Conservation (phyloP, 2,329 filamentous ascomycete genomes). For the Aureobasidium zeae region DNA sequence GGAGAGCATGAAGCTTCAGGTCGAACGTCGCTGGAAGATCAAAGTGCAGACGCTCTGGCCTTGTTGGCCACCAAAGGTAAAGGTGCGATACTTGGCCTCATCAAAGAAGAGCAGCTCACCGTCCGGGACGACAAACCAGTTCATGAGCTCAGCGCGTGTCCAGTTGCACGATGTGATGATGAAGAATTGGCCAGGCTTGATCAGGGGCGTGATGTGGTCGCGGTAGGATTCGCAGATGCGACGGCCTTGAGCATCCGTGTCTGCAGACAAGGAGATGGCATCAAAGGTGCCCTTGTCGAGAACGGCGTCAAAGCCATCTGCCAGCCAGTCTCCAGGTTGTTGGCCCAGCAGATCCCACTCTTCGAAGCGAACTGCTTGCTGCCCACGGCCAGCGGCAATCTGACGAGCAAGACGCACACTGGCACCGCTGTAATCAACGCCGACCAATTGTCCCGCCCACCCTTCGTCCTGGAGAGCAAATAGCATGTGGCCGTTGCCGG, state of each 20-base stretch:
- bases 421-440: constrained; percentile 74
- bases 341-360: constrained; percentile 44
- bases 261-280: constrained; percentile 69
- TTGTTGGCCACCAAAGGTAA: constrained; percentile 79
- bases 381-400: constrained; percentile 36
- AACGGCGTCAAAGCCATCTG: constrained; percentile 70
- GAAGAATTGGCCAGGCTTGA: constrained; percentile 63
- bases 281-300: constrained; percentile 99
- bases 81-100: constrained; percentile 71
- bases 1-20: constrained; percentile 39
- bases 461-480: constrained; percentile 62
- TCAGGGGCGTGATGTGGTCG: constrained; percentile 55
- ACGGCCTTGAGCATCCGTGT: constrained; percentile 42
- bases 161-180: constrained; percentile 96
- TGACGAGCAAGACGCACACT: constrained; percentile 65
- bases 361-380: constrained; percentile 38
- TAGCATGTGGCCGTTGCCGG: constrained; percentile 88
- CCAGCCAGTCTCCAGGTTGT: constrained; percentile 46
- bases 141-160: constrained; percentile 77
- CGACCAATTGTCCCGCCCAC: constrained; percentile 64
- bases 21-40: constrained; percentile 52
- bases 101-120: constrained; percentile 52
- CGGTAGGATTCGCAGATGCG: constrained; percentile 69
- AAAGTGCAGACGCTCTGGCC: constrained; percentile 84
- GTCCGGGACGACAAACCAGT: constrained; percentile 58